A percentile compares a stretch with the other conserved stretches of the same genome.
Conservation (phyloP, 2,329 filamentous ascomycete genomes). For the Colletotrichum horii region DNA sequence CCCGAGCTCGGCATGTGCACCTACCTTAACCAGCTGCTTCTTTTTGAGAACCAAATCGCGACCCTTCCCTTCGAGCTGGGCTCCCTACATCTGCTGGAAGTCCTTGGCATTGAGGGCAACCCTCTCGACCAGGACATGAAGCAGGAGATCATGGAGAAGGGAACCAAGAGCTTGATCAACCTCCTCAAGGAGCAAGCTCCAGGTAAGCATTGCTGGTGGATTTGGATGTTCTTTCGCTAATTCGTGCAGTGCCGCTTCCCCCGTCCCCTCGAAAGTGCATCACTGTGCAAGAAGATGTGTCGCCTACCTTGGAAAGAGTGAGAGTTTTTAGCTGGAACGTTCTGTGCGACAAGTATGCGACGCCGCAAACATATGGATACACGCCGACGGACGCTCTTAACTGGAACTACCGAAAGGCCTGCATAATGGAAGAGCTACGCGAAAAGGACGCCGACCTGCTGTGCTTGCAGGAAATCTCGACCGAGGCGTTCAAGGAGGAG, state of each 20-base stretch:
- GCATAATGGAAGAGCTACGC: conserved; percentile 83
- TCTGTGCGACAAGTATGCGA: conserved; percentile 92
- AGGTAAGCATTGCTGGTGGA: conserved; percentile 59
- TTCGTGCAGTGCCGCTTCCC: conserved; percentile 70
- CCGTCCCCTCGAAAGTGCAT: conserved; percentile 80
- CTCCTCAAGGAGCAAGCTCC: conserved; percentile 84
- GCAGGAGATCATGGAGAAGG: conserved; percentile 83
- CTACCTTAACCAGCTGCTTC: conserved; percentile 80
- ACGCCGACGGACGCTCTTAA: conserved; percentile 80
- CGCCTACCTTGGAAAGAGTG: conserved; percentile 69
- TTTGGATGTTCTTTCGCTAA: conserved; percentile 24
- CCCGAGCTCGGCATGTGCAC: conserved; percentile 97
- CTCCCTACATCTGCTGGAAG: conserved; percentile 85
- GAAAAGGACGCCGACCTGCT: conserved; percentile 85
- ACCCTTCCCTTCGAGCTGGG: conserved; percentile 86
- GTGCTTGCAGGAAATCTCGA: conserved; percentile 92
- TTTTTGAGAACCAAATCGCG: conserved; percentile 90
- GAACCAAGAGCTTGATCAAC: conserved; percentile 84
- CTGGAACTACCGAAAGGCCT: conserved; percentile 86
- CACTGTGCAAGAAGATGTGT: conserved; percentile 73
- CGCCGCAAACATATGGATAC: conserved; percentile 85
- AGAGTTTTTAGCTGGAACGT: conserved; percentile 95
- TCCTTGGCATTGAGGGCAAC: conserved; percentile 92
- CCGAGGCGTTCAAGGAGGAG: conserved; percentile 88
- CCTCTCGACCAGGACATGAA: conserved; percentile 79